phyloP scores from a whole-genome alignment of 108 stramenopile species.

The Mayamaea pseudoterrestris region DNA sequence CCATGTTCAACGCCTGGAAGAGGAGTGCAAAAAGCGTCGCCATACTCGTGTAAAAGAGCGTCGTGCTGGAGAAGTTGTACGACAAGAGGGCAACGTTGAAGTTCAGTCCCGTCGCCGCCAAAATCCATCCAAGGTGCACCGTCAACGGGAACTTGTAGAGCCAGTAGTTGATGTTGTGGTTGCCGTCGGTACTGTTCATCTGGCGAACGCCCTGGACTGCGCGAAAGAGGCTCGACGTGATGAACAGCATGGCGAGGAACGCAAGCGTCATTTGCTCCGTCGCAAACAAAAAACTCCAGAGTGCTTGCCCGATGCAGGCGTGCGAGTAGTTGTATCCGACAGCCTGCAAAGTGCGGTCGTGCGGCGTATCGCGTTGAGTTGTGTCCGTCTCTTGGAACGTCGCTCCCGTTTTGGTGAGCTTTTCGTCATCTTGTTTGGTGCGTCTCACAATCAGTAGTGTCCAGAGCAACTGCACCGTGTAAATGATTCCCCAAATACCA shows the following conservation, averaged over 20 bases:
- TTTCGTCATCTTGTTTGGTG: no score
- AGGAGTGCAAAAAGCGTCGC: no score
- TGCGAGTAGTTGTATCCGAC: slow-evolving; percentile 43
- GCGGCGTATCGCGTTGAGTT: slow-evolving; percentile 15
- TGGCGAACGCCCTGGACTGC: no score
- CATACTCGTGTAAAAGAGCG: no score
- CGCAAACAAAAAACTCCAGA: slow-evolving; percentile 58
- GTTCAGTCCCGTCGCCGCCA: slow-evolving; percentile 65
- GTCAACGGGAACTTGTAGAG: slow-evolving; percentile 60
- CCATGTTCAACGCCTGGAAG: no score
- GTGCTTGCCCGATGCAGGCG: slow-evolving; percentile 37
- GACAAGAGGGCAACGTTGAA: slow-evolving; percentile 54
- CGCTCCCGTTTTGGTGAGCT: no score
- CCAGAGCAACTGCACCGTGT: slow-evolving; percentile 48
- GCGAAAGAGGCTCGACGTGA: slow-evolving; percentile 25
- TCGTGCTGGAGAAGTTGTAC: slow-evolving; percentile 8
- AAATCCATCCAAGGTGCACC: slow-evolving; percentile 71
- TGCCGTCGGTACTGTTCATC: no score
- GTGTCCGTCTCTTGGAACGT: slow-evolving; percentile 30
- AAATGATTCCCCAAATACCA: slow-evolving; percentile 75
- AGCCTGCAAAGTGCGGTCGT: slow-evolving; percentile 36
- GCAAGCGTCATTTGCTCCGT: slow-evolving; percentile 44
- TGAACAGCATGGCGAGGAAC: slow-evolving; percentile 40
- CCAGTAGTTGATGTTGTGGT: no score
- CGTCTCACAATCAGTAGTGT: no score